These are phyloP conservation scores for Corrigiola litoralis DNA, from an alignment of 179 eudicot genomes.

Conservation along the genomic window DNA sequence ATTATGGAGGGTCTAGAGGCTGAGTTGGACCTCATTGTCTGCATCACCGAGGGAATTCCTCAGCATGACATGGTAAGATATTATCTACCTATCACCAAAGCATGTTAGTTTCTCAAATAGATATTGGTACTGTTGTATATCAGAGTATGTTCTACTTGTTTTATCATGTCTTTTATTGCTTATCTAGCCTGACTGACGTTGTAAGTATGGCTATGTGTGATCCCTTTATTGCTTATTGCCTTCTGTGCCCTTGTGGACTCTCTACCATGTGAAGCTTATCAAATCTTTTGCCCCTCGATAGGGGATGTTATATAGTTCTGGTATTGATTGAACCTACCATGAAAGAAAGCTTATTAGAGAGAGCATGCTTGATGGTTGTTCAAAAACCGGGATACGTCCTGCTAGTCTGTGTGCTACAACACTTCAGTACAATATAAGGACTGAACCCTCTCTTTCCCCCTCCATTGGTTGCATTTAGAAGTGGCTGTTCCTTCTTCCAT, in stretches of 20 bases:
- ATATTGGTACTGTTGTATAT: neutral
- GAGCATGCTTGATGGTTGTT: too few relatives aligned
- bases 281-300: neutral
- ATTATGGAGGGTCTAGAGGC: conserved; percentile 95
- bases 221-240: neutral
- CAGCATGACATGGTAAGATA: conserved; percentile 77
- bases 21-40: conserved; percentile 86
- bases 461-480: too few relatives aligned
- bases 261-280: too few relatives aligned
- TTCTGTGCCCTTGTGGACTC: neutral
- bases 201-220: neutral
- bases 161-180: neutral
- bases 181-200: neutral
- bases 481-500: too few relatives aligned
- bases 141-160: neutral
- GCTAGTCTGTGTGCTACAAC: too few relatives aligned
- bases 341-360: neutral
- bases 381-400: too few relatives aligned
- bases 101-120: neutral
- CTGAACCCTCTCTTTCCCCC: too few relatives aligned
- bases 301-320: neutral
- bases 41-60: conserved; percentile 94
- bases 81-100: neutral
- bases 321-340: too few relatives aligned
- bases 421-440: too few relatives aligned